Percentiles rank a stretch among this genome's conserved stretches.
These are phyloP conservation scores for Parachaetomium inaequale DNA, from an alignment of 495 filamentous ascomycete genomes.

Conservation along the genomic window DNA sequence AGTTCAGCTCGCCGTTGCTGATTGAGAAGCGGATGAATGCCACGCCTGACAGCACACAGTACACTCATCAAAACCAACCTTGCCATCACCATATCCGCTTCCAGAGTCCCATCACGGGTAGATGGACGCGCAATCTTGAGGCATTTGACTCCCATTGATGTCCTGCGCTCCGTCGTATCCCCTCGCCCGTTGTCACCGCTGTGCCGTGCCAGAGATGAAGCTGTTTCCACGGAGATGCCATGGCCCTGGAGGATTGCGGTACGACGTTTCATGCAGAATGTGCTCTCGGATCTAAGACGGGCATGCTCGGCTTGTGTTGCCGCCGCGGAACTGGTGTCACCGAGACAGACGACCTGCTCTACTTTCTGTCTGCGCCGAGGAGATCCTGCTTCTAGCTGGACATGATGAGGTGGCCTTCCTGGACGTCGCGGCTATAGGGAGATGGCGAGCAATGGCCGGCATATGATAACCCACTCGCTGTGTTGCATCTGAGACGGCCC, in stretches of 20 bases:
- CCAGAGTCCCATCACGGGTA: neutral
- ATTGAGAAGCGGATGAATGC: no score
- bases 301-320: neutral
- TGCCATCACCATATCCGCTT: neutral
- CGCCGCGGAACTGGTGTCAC: neutral
- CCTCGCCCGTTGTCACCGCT: neutral
- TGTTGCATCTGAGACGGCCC: neutral
- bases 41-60: no score
- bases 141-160: neutral
- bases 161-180: neutral
- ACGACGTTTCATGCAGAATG: neutral
- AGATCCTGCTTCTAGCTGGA: neutral
- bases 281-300: neutral
- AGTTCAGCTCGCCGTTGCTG: no score
- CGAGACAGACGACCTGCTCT: neutral
- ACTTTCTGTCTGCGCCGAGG: neutral
- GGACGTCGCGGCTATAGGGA: neutral
- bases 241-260: neutral
- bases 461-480: no score
- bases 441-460: no score
- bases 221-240: neutral
- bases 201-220: neutral
- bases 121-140: neutral
- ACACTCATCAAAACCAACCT: neutral
- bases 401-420: neutral